phyloP scores from a whole-genome alignment of 352 stramenopile genomes.

The Pythium pyrilobum region DNA sequence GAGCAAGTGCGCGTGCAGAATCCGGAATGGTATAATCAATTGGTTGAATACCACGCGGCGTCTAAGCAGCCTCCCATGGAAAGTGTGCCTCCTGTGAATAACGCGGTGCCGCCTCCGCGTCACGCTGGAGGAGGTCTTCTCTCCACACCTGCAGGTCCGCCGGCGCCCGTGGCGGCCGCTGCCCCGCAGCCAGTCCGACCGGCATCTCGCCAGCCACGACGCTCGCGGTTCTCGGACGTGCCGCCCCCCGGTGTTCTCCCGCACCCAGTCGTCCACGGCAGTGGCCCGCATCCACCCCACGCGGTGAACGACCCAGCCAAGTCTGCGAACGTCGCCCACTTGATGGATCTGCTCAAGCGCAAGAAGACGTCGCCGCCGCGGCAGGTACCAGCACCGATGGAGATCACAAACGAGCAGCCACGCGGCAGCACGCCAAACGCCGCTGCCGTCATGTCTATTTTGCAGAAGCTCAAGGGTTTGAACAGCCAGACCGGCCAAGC shows the following conservation, averaged over 20 bases:
- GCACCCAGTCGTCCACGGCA: conserved; percentile 12
- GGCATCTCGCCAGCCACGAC: conserved; percentile 24
- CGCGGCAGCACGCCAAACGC: conserved; percentile 42
- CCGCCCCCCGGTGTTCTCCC: conserved; percentile 10
- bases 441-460: conserved; percentile 79
- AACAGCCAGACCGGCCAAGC: conserved; percentile 14
- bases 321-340: conserved; percentile 71
- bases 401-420: conserved; percentile 57
- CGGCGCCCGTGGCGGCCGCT: background rate
- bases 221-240: conserved; percentile 27
- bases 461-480: conserved; percentile 77
- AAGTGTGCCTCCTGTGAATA: conserved; percentile 11
- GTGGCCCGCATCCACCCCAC: conserved; percentile 12
- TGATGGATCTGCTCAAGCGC: conserved; percentile 78
- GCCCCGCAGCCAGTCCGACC: conserved; percentile 5
- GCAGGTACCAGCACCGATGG: conserved; percentile 5
- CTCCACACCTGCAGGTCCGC: background rate
- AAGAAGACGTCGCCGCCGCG: conserved; percentile 34
- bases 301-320: conserved; percentile 21
- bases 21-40: conserved; percentile 77
- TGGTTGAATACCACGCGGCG: conserved; percentile 60
- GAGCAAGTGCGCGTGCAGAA: conserved; percentile 86
- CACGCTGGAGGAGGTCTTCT: conserved; percentile 11
- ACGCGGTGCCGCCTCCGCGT: conserved; percentile 3
- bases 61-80: conserved; percentile 14